Percentiles rank a stretch among this genome's conserved stretches.
These are phyloP conservation scores for Prinsepia uniflora DNA, from an alignment of 306 rosid genomes.

Conservation along the genomic window DNA sequence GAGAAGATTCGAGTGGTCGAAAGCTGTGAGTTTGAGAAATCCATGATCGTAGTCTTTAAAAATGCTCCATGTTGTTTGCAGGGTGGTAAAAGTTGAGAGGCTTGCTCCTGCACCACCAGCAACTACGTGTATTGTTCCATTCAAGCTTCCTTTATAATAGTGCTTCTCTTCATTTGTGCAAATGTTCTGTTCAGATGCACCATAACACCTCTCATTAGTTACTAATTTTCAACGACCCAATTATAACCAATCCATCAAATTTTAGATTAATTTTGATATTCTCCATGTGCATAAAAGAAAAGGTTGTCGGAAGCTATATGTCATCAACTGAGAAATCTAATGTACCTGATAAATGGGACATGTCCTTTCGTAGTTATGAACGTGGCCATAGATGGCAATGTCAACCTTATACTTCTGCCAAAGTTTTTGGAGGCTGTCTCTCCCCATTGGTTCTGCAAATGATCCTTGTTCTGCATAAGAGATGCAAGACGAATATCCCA, in stretches of 20 bases:
- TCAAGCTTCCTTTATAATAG: constrained; percentile 59
- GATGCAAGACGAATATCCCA: constrained; percentile 67
- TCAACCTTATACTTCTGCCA: constrained; percentile 95
- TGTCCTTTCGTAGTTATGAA: constrained; percentile 85
- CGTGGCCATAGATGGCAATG: constrained; percentile 83
- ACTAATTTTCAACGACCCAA: background rate
- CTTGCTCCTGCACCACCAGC: constrained; percentile 93
- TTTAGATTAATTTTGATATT: too few species aligned
- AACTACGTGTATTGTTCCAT: constrained; percentile 88
- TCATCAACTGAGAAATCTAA: background rate
- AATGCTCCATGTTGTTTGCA: constrained; percentile 74
- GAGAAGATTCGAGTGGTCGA: constrained; percentile 73
- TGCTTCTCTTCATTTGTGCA: constrained; percentile 73
- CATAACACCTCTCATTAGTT: background rate
- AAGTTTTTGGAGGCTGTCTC: constrained; percentile 78
- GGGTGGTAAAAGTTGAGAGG: constrained; percentile 53
- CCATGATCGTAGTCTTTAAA: constrained; percentile 74
- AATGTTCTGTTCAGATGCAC: constrained; percentile 41
- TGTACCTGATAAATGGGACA: constrained; percentile 85
- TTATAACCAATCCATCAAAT: too few species aligned
- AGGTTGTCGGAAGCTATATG: too few species aligned
- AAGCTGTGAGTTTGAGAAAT: constrained; percentile 79
- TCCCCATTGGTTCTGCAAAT: constrained; percentile 87
- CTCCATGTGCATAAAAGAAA: too few species aligned
- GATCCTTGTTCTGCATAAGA: constrained; percentile 68